Base-by-base conservation (phyloP, 805 yeast genomes). In the Candida easanensis region DNA sequence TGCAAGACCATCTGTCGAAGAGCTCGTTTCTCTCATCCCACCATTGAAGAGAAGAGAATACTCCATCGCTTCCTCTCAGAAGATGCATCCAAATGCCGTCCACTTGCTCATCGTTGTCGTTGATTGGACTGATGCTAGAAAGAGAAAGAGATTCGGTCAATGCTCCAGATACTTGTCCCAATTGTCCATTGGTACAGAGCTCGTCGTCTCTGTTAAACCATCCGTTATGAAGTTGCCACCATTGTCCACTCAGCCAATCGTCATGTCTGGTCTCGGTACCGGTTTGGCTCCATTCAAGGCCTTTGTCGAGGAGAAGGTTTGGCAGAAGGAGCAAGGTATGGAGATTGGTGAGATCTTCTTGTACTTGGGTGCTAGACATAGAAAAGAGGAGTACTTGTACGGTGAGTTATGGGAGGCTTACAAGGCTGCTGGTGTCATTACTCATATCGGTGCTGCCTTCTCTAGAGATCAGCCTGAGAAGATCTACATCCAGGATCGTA, bases 211-310 rank as follows among this genome's bases (percentile, higher is more conserved):
- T 49, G 97, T 91, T 45, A 91, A 91, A 69, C 96, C 97, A 23
- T 88, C 97, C 9, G 97, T 91, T 36, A 90, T 91, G 97, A 91
- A 90, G 68, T 73, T 91, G 50, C 98, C 98, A 48, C 85, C 90
- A 56, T 73, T 79, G 50, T 77, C 96, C 9, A 79, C 81, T 36
- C 91, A 88, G 62, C 97, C 98, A 18, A 84, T 91, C 55, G 82
- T 91, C 51, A 91, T 91, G 98, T 84, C 96, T 56, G 98, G 98
- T 57, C 75, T 91, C 54, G 98, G 98, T 69, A 91, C 98, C 41
- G 98, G 98, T 53, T 77, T 91, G 58, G 98, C 98, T 22, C 98
- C 98, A 39, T 91, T 91, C 82, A 91, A 91, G 74, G 98, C 98
- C 0, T 89, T 91, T 61, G 78, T 91, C 44, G 98, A 91, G 67